Percentiles rank a stretch among this genome's conserved stretches.
These are phyloP conservation scores for Eucalyptus brandiana DNA, from an alignment of 345 rosid genomes.

Conservation along the genomic window DNA sequence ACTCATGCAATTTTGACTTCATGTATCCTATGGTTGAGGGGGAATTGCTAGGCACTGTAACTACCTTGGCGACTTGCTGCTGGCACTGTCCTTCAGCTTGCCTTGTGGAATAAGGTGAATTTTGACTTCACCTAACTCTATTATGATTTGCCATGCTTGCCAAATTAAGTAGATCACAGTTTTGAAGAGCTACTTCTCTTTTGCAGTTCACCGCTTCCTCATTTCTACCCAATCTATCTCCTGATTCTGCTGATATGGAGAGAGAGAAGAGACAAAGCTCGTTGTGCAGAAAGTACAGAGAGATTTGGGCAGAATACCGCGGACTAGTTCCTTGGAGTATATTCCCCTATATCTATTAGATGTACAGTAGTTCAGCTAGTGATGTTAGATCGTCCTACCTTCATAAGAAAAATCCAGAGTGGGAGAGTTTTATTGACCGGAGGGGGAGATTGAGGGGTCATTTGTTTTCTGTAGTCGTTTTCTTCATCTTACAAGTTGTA, in stretches of 20 bases:
- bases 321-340: constrained; percentile 80
- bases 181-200: background rate
- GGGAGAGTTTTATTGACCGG: too few relatives aligned
- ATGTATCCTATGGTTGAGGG: constrained; percentile 13
- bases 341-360: constrained; percentile 55
- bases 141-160: background rate
- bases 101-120: constrained; percentile 74
- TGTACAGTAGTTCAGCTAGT: background rate
- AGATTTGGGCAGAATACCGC: constrained; percentile 67
- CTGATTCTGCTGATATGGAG: constrained; percentile 71
- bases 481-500: too few relatives aligned
- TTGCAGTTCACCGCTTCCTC: constrained; percentile 67
- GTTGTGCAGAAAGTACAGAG: constrained; percentile 81
- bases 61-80: constrained; percentile 87
- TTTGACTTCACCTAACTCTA: background rate
- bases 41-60: constrained; percentile 92
- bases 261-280: constrained; percentile 70
- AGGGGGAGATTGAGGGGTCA: too few relatives aligned
- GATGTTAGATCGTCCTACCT: too few relatives aligned
- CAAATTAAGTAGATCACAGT: background rate
- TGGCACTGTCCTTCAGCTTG: constrained; percentile 83
- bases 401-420: too few relatives aligned
- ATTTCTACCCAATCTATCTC: constrained; percentile 55
- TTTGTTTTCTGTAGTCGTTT: too few relatives aligned
- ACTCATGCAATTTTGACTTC: background rate